These are phyloP conservation scores for Diaporthe aspalathi DNA, from an alignment of 2,329 filamentous ascomycete genomes.

Conservation along the genomic window DNA sequence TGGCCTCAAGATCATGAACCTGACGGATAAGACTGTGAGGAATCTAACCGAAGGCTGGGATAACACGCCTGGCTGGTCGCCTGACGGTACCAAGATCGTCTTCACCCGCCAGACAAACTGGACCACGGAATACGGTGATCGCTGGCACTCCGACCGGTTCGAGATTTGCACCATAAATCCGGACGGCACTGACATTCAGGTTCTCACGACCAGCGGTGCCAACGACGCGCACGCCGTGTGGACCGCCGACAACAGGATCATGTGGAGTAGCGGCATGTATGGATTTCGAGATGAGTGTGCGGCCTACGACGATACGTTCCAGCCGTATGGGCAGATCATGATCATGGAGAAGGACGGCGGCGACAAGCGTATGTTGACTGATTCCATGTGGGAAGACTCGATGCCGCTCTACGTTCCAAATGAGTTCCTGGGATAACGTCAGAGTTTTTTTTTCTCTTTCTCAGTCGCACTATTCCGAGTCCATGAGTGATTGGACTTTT, in stretches of 20 bases:
- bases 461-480: not conserved
- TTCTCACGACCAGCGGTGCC: constrained; percentile 49
- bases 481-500: not conserved
- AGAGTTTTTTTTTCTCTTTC: too few relatives aligned
- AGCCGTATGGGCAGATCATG: constrained; percentile 58
- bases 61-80: constrained; percentile 53
- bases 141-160: constrained; percentile 45
- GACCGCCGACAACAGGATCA: constrained; percentile 54
- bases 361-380: constrained; percentile 46
- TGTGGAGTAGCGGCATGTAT: constrained; percentile 55
- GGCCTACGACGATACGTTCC: constrained; percentile 56
- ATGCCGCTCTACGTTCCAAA: constrained; percentile 44
- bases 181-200: constrained; percentile 51
- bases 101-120: constrained; percentile 51
- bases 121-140: constrained; percentile 28
- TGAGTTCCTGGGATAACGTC: constrained; percentile 31
- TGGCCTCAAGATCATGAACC: constrained; percentile 49
- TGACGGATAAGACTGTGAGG: constrained; percentile 42
- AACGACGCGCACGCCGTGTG: constrained; percentile 59
- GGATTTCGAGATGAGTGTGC: constrained; percentile 56
- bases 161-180: constrained; percentile 56
- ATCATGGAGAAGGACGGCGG: constrained; percentile 56
- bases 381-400: constrained; percentile 49
- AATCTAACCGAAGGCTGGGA: constrained; percentile 52
- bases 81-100: constrained; percentile 52